Evolutionary conservation across 2,329 filamentous ascomycete species (phyloP), one percentile per base, ranked within the genome.

Genomic region (Corynespora cassiicola): DNA sequence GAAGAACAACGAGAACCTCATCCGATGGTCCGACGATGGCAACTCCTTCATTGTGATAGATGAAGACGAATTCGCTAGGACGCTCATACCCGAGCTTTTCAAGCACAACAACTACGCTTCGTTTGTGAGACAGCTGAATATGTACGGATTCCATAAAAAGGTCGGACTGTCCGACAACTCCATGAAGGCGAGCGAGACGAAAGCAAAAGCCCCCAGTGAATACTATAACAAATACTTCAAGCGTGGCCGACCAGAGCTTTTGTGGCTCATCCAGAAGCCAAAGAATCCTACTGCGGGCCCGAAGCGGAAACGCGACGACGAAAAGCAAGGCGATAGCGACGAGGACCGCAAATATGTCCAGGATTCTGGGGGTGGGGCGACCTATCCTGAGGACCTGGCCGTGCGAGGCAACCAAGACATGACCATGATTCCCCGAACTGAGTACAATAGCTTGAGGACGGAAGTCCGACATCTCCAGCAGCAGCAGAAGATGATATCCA

Each of bases 181-280:
- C 0, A 95, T 99, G 87, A 88, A 94, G 53, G 91, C 95, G 5
- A 96, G 91, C 64, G 94, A 97, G 72, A 86, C 91, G 46, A 96
- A 96, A 68, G 92, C 92, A 65, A 99, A 99, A 74, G 96, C 90
- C 42, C 94, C 94, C 0, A 97, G 91, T 78, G 94, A 97, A 76
- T 99, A 99, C 68, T 91, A 88, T 54, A 96, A 99, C 66, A 90
- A 90, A 7, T 99, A 91, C 72, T 99, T 99, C 72, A 88, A 90
- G 56, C 87, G 90, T 29, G 92, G 91, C 4, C 86, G 95, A 52
- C 91, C 91, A 4, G 95, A 96, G 66, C 75, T 99, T 31, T 75
- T 96, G 4, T 97, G 92, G 92, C 77, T 97, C 39, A 96, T 97
- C 50, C 92, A 95, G 65, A 97, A 97, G 66, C 91, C 92, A 1